Conservation (phyloP, 768 basidiomycete species). For the Leccinum sublutescens region DNA sequence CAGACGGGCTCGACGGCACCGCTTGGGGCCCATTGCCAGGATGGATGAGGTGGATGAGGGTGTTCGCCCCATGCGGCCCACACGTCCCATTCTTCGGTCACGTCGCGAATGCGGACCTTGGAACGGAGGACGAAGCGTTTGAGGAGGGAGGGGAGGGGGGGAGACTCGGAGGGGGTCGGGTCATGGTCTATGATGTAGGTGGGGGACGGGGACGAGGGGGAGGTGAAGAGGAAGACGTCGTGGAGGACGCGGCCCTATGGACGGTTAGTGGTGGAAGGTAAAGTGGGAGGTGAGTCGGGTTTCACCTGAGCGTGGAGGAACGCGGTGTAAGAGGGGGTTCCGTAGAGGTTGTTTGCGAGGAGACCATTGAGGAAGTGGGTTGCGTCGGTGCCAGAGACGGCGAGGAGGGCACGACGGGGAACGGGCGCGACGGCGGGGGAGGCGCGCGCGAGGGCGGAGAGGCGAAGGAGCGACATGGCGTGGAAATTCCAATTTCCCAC, state of each 20-base stretch:
- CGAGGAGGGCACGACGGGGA: conserved; percentile 63
- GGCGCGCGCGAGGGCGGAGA: conserved; percentile 45
- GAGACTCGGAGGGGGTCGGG: conserved; percentile 54
- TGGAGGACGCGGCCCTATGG: conserved; percentile 83
- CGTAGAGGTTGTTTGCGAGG: conserved; percentile 50
- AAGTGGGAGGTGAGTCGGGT: background rate
- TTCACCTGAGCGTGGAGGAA: conserved; percentile 77
- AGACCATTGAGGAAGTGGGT: conserved; percentile 81
- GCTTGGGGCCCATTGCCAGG: conserved; percentile 62
- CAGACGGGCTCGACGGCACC: conserved; percentile 79
- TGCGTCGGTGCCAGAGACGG: conserved; percentile 78
- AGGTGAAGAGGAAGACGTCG: conserved; percentile 83
- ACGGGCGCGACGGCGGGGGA: conserved; percentile 60
- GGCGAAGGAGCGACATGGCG: conserved; percentile 18
- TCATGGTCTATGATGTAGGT: conserved; percentile 77
- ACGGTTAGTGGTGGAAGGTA: background rate
- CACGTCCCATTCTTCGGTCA: conserved; percentile 73
- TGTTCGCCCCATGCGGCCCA: conserved; percentile 77
- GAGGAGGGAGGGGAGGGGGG: conserved; percentile 64
- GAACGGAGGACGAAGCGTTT: conserved; percentile 86
- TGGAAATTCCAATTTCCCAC: conserved; percentile 5
- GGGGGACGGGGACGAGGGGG: conserved; percentile 41
- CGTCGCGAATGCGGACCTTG: conserved; percentile 81
- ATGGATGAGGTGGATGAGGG: conserved; percentile 37
- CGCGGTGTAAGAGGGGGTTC: conserved; percentile 60